Evolutionary conservation across 441 rosid genomes (phyloP).

Genomic region (Pelargonium exstipulatum): DNA sequence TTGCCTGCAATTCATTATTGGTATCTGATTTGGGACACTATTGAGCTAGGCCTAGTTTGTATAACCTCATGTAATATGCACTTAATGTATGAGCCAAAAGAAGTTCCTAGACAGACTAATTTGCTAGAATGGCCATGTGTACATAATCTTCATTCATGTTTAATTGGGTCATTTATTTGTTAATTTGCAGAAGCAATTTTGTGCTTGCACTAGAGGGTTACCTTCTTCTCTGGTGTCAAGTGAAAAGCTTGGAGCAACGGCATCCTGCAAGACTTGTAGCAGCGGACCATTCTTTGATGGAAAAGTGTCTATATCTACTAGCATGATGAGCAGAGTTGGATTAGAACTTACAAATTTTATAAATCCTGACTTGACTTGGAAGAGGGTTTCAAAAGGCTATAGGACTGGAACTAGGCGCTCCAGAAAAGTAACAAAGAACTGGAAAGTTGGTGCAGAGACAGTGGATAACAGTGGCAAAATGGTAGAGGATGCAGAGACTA

Average conservation of each 20-base stretch:
- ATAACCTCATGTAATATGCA: neutral
- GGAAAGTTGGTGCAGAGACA: constrained; percentile 22
- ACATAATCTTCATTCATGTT: neutral
- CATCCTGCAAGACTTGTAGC: constrained; percentile 29
- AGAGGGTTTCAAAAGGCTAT: constrained; percentile 42
- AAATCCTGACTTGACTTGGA: constrained; percentile 49
- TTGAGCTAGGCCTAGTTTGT: neutral
- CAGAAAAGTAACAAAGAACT: constrained; percentile 28
- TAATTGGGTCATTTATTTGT: constrained; percentile 16
- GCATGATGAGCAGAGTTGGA: constrained; percentile 40
- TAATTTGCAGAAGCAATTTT: constrained; percentile 24
- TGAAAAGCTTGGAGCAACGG: constrained; percentile 25
- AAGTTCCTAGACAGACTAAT: neutral
- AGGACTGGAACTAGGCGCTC: constrained; percentile 39
- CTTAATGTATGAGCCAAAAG: neutral
- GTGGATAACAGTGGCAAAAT: constrained; percentile 23
- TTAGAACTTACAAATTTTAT: constrained; percentile 36
- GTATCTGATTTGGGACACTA: neutral
- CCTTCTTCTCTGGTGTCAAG: constrained; percentile 26
- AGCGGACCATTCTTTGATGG: constrained; percentile 28
- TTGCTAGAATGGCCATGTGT: neutral
- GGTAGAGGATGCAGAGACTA: constrained; percentile 16
- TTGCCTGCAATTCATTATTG: constrained; percentile 4
- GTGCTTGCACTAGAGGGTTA: constrained; percentile 24
- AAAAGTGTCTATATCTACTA: constrained; percentile 25